These are phyloP conservation scores for Microdochium paspali DNA, from an alignment of 2,329 filamentous ascomycete genomes.

Conservation along the genomic window DNA sequence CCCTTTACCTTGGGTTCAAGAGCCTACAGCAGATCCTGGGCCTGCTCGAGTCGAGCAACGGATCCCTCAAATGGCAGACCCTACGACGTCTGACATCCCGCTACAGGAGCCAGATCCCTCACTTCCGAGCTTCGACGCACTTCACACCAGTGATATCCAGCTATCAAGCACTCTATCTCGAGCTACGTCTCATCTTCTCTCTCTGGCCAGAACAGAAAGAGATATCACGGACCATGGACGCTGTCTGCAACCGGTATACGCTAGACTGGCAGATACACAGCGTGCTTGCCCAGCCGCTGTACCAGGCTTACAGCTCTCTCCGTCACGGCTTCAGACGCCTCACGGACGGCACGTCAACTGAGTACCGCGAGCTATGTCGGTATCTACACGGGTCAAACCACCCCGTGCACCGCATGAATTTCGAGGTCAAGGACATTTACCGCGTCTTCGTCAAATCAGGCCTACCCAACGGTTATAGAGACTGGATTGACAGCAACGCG, in stretches of 20 bases:
- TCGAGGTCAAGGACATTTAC: background rate
- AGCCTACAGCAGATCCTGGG: background rate
- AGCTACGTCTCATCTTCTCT: background rate
- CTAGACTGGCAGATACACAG: background rate
- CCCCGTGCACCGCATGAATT: background rate
- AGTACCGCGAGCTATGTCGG: background rate
- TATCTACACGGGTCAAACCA: background rate
- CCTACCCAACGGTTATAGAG: background rate
- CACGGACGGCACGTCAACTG: background rate
- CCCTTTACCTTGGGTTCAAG: background rate
- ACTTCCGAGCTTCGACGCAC: background rate
- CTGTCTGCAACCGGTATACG: background rate
- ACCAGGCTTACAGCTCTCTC: background rate
- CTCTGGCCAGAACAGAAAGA: background rate
- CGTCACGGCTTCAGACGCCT: background rate
- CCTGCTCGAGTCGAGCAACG: background rate
- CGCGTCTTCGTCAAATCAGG: background rate
- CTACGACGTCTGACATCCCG: background rate
- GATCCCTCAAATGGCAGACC: background rate
- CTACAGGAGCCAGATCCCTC: background rate
- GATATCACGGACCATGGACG: background rate
- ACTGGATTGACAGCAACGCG: background rate
- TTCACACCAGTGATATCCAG: background rate
- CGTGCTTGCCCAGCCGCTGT: background rate
- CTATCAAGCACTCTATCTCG: background rate